Evolutionary conservation across 352 stramenopile genomes (phyloP).

Genomic region (Detonula confervacea): DNA sequence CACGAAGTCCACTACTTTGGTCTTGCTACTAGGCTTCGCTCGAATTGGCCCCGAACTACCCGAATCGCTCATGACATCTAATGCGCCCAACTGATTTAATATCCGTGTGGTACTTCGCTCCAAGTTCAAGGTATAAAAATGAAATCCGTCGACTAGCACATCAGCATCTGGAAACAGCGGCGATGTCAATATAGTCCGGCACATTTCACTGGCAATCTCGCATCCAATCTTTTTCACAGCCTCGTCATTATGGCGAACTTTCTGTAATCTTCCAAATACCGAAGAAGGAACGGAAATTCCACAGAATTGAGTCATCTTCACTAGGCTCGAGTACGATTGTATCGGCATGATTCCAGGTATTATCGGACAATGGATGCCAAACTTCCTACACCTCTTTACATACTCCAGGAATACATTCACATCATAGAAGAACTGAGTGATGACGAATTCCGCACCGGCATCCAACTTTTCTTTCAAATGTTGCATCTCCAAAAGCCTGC

Average conservation of each 20-base stretch:
- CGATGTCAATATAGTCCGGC: constrained; percentile 87
- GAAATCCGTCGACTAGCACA: constrained; percentile 73
- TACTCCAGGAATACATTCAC: constrained; percentile 92
- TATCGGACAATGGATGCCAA: constrained; percentile 94
- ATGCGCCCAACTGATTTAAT: constrained; percentile 85
- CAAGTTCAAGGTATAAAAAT: constrained; percentile 90
- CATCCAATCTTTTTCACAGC: constrained; percentile 95
- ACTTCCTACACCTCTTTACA: constrained; percentile 87
- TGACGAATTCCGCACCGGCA: constrained; percentile 95
- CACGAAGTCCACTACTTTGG: constrained; percentile 86
- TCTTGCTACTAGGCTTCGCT: constrained; percentile 4
- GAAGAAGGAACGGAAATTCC: constrained; percentile 87
- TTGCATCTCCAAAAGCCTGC: constrained; percentile 80
- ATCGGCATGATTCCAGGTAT: constrained; percentile 99
- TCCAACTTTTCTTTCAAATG: constrained; percentile 96
- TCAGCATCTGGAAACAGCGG: constrained; percentile 3
- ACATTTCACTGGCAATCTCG: constrained; percentile 94
- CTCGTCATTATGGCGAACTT: constrained; percentile 91
- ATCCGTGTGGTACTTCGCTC: constrained; percentile 75
- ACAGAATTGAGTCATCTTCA: constrained; percentile 85
- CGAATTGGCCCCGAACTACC: constrained; percentile 10
- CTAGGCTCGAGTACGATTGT: constrained; percentile 90
- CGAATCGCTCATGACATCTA: constrained; percentile 77
- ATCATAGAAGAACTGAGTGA: constrained; percentile 99
- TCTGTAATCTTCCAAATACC: constrained; percentile 82